Conservation (phyloP, 2,329 filamentous ascomycete genomes). For the Xylariaceae sp. region DNA sequence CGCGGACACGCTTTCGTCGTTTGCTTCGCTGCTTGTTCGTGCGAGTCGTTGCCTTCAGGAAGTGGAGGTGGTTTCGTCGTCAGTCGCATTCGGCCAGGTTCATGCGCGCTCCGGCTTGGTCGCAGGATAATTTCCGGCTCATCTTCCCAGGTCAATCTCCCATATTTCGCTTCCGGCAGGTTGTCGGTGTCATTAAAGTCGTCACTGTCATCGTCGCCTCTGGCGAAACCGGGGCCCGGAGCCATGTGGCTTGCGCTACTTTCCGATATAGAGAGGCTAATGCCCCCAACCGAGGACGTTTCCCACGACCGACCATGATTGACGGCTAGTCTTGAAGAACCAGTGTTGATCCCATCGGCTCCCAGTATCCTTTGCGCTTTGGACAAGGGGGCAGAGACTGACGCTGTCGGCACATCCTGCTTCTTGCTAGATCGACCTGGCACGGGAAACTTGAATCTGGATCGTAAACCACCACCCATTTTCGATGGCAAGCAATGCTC, state of each 20-base stretch:
- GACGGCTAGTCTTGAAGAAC: slow-evolving; percentile 24
- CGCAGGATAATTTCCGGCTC: slow-evolving; percentile 44
- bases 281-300: slow-evolving; percentile 36
- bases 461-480: slow-evolving; percentile 34
- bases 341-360: slow-evolving; percentile 39
- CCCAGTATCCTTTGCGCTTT: slow-evolving; percentile 50
- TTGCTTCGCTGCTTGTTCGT: slow-evolving; percentile 33
- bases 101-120: slow-evolving; percentile 22
- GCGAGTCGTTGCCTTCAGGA: slow-evolving; percentile 22
- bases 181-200: too few relatives aligned
- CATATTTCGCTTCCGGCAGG: slow-evolving; percentile 16
- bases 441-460: slow-evolving; percentile 45
- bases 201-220: slow-evolving; percentile 24
- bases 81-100: slow-evolving; percentile 15
- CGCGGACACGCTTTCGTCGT: slow-evolving; percentile 40
- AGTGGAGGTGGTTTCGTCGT: slow-evolving; percentile 23
- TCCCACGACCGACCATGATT: slow-evolving; percentile 36
- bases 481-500: slow-evolving; percentile 10
- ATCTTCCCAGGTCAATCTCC: slow-evolving; percentile 37
- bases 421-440: slow-evolving; percentile 42
- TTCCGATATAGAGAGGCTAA: slow-evolving; percentile 41
- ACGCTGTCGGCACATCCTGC: slow-evolving; percentile 27
- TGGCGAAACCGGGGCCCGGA: slow-evolving; percentile 24
- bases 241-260: slow-evolving; percentile 33
- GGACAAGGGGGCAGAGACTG: slow-evolving; percentile 36